Conservation (phyloP, 208 protist genomes). For the Porcisia hertigi region DNA sequence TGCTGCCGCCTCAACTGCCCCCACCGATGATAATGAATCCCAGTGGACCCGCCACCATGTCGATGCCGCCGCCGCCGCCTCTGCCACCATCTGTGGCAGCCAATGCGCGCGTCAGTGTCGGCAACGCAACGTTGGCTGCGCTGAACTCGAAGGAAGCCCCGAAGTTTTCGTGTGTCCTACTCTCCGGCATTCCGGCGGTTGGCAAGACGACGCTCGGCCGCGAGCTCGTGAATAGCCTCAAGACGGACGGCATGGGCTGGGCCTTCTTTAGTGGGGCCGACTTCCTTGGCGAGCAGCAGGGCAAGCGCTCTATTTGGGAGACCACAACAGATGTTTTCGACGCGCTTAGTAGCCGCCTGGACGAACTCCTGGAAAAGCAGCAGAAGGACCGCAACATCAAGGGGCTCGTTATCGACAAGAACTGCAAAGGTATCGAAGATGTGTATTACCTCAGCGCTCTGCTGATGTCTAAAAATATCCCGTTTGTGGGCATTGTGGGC, state of each 20-base stretch:
- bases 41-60: constrained; percentile 1
- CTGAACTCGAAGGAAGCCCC: constrained; percentile 79
- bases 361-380: constrained; percentile 75
- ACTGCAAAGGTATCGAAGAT: constrained; percentile 86
- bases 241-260: constrained; percentile 75
- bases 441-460: constrained; percentile 82
- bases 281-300: constrained; percentile 43
- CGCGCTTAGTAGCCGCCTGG: constrained; percentile 75
- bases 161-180: constrained; percentile 87
- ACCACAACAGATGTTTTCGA: constrained; percentile 81
- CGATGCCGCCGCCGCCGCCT: constrained; percentile 4
- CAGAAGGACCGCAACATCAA: constrained; percentile 61
- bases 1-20: not conserved
- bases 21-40: not conserved
- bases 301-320: constrained; percentile 71
- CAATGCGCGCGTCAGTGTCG: constrained; percentile 58
- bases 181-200: constrained; percentile 72
- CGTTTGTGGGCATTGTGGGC: constrained; percentile 83
- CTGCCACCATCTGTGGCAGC: constrained; percentile 19
- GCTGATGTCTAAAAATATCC: constrained; percentile 68
- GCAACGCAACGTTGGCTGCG: constrained; percentile 70
- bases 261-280: constrained; percentile 88
- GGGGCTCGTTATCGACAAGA: constrained; percentile 88
- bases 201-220: constrained; percentile 83
- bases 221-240: constrained; percentile 74